Percentiles rank a stretch among this genome's conserved stretches.
phyloP scores from a whole-genome alignment of 495 filamentous ascomycete genomes.

The Aspergillus sparsus region DNA sequence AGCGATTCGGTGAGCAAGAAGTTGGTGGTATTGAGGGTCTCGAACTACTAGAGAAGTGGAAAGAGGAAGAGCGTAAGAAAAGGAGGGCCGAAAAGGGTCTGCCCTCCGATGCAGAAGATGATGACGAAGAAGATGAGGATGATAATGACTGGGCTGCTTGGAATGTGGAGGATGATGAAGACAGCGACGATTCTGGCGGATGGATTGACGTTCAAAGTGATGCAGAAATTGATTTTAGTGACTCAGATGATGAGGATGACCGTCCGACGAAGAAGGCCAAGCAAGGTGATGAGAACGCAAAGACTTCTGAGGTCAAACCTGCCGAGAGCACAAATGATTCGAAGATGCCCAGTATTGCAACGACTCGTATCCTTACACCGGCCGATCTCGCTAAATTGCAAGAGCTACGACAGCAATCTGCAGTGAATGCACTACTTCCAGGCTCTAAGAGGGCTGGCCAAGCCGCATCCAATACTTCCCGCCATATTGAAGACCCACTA shows the following conservation, averaged over 20 bases:
- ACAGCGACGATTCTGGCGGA: slow-evolving; percentile 76
- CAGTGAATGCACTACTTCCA: slow-evolving; percentile 61
- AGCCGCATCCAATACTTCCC: slow-evolving; percentile 41
- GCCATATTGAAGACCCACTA: slow-evolving; percentile 78
- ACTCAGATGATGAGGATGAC: slow-evolving; percentile 67
- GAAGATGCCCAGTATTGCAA: slow-evolving; percentile 69
- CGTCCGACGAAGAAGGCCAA: slow-evolving; percentile 64
- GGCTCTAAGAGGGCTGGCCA: slow-evolving; percentile 42
- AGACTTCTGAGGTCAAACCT: slow-evolving; percentile 25
- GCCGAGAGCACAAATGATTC: slow-evolving; percentile 28
- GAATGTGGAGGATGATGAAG: slow-evolving; percentile 76
- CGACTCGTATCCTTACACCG: slow-evolving; percentile 84
- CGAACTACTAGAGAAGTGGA: slow-evolving; percentile 89
- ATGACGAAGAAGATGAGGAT: slow-evolving; percentile 63
- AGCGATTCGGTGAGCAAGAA: slow-evolving; percentile 76
- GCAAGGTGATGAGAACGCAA: slow-evolving; percentile 31
- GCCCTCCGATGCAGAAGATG: slow-evolving; percentile 53
- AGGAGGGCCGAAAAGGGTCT: slow-evolving; percentile 67
- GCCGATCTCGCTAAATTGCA: slow-evolving; percentile 90
- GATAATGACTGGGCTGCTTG: slow-evolving; percentile 76
- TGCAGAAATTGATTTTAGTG: slow-evolving; percentile 73
- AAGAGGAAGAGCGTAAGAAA: slow-evolving; percentile 79
- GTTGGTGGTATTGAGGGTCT: slow-evolving; percentile 86
- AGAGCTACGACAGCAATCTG: slow-evolving; percentile 75
- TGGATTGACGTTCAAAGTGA: slow-evolving; percentile 93